Evolutionary conservation across 2,329 filamentous ascomycete species (phyloP).

Genomic region (Cryphonectria naterciae): DNA sequence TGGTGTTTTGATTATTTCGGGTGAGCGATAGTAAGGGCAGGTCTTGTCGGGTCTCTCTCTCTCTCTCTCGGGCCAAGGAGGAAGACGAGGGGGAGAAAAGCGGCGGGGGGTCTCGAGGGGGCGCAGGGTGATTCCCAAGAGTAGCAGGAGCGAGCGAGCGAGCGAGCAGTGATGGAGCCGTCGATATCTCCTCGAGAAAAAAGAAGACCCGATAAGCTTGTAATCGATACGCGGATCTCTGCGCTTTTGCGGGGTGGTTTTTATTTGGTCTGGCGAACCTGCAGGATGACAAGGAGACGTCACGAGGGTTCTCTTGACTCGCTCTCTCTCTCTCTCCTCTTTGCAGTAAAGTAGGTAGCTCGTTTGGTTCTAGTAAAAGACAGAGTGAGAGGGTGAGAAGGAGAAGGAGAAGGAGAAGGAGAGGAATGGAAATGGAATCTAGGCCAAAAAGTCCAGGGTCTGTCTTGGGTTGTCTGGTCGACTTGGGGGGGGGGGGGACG

Average conservation of each 20-base stretch:
- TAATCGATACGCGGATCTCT: neutral
- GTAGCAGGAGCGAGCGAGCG: neutral
- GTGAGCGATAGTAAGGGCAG: neutral
- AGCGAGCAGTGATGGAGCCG: constrained; percentile 9
- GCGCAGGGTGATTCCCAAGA: neutral
- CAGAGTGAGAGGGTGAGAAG: neutral
- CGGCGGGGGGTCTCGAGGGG: constrained; percentile 4
- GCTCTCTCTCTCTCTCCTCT: too few species aligned
- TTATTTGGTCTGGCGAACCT: neutral
- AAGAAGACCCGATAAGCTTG: neutral
- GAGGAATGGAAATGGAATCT: neutral
- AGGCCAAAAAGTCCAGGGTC: neutral
- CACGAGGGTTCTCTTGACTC: neutral
- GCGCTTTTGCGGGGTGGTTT: neutral
- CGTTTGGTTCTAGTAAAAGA: neutral
- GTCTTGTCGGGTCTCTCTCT: neutral
- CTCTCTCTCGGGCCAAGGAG: neutral
- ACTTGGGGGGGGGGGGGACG: constrained; percentile 4
- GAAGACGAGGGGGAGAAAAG: neutral
- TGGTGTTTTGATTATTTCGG: neutral
- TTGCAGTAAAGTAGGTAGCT: neutral
- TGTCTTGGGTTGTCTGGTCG: constrained; percentile 7
- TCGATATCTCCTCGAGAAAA: neutral
- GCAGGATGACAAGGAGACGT: constrained; percentile 3
- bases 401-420: neutral